Base-by-base conservation (phyloP, 2,329 filamentous ascomycete species). In the Claviceps sp. region DNA sequence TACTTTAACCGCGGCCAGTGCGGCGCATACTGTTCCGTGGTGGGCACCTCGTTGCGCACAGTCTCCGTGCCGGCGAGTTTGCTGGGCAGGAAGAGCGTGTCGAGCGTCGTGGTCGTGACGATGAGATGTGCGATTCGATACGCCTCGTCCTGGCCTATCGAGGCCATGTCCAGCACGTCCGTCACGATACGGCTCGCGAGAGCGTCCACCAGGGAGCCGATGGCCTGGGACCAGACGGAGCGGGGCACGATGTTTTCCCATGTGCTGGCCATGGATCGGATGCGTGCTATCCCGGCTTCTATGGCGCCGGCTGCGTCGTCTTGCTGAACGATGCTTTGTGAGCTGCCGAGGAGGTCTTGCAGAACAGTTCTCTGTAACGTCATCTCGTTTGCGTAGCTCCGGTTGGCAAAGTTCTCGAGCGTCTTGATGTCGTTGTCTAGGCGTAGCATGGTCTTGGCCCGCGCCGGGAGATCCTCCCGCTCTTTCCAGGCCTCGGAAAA, bases 1-100 rank as follows among this genome's bases (percentile, higher is more conserved):
- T 78, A 84, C 64, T 83, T 79, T 54, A 85, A 71, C 48, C 80
- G 73, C 53, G 84, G 69, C 81, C 81, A 85, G 48, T 72, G 74
- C 2, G 73, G 70, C 4, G 79, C 78, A 56, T 82, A 83, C 60
- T 83, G 78, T 3, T 77, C 72, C 37, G 81, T 83, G 4, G 71
- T 65, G 4, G 79, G 77, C 1, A 79, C 64, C 37, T 73, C 71
- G 4, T 70, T 69, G 22, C 62, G 63, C 5, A 53, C 57, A 2
- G 60, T 56, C 18, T 56, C 51, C 11, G 56, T 59, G 2, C 57
- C 63, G 6, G 60, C 49, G 4, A 66, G 54, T 40, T 65, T 67
- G 57, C 70, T 73, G 0, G 76, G 74, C 1, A 78, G 63, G 58
- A 84, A 85, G 14, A 84, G 62, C 50, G 78, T 74, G 55, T 84